Conservation (phyloP, 129 eudicot genomes). For the Rutidosis leptorrhynchoides region DNA sequence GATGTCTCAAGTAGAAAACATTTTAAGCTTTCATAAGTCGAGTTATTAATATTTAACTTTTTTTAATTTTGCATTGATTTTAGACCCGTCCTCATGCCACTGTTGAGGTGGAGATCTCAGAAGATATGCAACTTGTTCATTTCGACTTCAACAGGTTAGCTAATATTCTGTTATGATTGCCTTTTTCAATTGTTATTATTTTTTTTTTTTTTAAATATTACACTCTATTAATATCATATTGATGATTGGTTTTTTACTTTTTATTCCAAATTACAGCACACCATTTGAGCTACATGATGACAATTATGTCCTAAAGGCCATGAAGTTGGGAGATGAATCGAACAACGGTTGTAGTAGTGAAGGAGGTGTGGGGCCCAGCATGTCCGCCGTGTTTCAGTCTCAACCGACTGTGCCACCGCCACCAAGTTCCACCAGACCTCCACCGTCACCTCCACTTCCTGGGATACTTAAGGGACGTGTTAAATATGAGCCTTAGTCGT, state of each 20-base stretch:
- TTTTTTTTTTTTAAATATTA: no score
- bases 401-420: slow-evolving; percentile 36
- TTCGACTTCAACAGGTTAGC: slow-evolving; percentile 86
- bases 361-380: slow-evolving; percentile 62
- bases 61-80: slow-evolving; percentile 17
- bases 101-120: slow-evolving; percentile 89
- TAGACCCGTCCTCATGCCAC: slow-evolving; percentile 92
- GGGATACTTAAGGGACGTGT: slow-evolving; percentile 85
- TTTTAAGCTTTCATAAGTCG: background rate
- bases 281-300: slow-evolving; percentile 72
- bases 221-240: background rate
- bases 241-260: background rate
- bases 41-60: background rate
- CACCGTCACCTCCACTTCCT: slow-evolving; percentile 79
- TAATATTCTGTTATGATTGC: background rate
- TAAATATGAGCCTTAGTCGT: slow-evolving; percentile 67
- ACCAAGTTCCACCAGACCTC: slow-evolving; percentile 54
- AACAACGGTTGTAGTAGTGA: slow-evolving; percentile 29
- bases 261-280: slow-evolving; percentile 42
- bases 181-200: background rate
- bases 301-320: slow-evolving; percentile 65
- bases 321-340: slow-evolving; percentile 55
- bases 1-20: background rate
- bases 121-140: slow-evolving; percentile 92
- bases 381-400: slow-evolving; percentile 39